Evolutionary conservation across 2,329 filamentous ascomycete genomes (phyloP).

Genomic region (Penicillium hesseltinei): DNA sequence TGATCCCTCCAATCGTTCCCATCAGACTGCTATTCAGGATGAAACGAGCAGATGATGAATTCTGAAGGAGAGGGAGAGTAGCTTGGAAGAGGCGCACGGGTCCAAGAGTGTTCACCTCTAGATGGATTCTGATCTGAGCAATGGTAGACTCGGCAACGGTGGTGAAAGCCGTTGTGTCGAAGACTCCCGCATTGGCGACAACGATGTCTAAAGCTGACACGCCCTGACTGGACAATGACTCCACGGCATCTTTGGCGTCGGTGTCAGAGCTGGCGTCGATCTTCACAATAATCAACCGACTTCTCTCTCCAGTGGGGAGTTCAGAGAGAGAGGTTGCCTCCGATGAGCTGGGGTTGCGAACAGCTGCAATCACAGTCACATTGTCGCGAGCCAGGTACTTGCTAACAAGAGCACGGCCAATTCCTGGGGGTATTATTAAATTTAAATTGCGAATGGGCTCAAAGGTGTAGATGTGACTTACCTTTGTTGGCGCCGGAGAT

Average conservation of each 20-base stretch:
- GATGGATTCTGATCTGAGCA: neutral
- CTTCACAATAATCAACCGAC: neutral
- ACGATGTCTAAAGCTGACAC: neutral
- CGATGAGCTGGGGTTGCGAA: slow-evolving; percentile 2
- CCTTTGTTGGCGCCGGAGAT: slow-evolving; percentile 1
- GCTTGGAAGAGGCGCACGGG: neutral
- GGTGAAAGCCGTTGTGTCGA: neutral
- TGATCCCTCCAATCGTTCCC: neutral
- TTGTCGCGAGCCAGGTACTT: neutral
- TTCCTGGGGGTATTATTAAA: neutral
- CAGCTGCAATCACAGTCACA: neutral
- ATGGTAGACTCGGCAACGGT: neutral
- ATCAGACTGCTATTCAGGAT: neutral
- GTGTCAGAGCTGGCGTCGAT: neutral
- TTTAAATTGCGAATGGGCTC: neutral
- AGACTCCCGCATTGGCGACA: neutral
- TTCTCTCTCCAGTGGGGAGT: neutral
- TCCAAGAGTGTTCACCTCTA: neutral
- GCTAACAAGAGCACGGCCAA: neutral
- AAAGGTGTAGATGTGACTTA: neutral
- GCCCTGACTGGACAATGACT: neutral
- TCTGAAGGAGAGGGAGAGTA: neutral
- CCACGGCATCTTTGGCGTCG: neutral
- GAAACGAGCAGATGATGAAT: slow-evolving; percentile 1
- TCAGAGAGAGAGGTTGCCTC: neutral